Percentiles rank a stretch among this genome's conserved stretches.
Evolutionary conservation across 2,329 filamentous ascomycete genomes (phyloP).

Genomic region (Pyrenophora graminea): DNA sequence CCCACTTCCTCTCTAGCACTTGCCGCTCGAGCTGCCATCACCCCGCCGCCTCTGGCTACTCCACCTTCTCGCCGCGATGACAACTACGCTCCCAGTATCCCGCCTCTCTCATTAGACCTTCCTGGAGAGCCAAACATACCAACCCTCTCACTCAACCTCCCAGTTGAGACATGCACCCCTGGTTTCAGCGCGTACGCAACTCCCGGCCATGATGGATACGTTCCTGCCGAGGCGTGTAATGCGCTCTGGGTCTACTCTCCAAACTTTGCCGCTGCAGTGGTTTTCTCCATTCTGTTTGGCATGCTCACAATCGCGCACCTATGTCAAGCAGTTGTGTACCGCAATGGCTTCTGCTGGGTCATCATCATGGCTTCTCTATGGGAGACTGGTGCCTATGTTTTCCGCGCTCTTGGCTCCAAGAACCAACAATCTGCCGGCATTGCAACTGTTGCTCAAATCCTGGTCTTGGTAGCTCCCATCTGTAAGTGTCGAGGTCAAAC

Average conservation of each 20-base stretch:
- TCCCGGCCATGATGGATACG: conserved; percentile 27
- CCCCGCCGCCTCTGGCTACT: conserved; percentile 5
- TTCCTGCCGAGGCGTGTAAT: conserved; percentile 25
- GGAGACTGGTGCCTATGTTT: conserved; percentile 49
- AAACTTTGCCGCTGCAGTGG: conserved; percentile 26
- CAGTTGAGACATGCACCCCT: conserved; percentile 19
- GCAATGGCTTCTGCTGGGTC: conserved; percentile 48
- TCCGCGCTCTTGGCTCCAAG: conserved; percentile 48
- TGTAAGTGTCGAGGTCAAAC: conserved; percentile 18
- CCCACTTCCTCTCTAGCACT: conserved; percentile 9
- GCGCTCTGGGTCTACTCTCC: conserved; percentile 27
- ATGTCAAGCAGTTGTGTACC: conserved; percentile 23
- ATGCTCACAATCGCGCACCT: conserved; percentile 24
- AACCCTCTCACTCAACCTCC: conserved; percentile 16
- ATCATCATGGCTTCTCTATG: conserved; percentile 51
- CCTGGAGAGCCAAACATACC: conserved; percentile 13
- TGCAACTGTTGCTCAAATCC: conserved; percentile 46
- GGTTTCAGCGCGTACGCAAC: conserved; percentile 20
- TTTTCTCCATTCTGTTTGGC: conserved; percentile 26
- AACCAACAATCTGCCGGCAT: conserved; percentile 44
- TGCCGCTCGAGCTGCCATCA: conserved; percentile 8
- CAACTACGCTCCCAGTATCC: conserved; percentile 12
- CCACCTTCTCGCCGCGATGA: conserved; percentile 17
- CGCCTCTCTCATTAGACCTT: conserved; percentile 17
- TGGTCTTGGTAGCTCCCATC: conserved; percentile 52